Conservation (phyloP, 495 filamentous ascomycete species). For the Pyrenula aspistea region DNA sequence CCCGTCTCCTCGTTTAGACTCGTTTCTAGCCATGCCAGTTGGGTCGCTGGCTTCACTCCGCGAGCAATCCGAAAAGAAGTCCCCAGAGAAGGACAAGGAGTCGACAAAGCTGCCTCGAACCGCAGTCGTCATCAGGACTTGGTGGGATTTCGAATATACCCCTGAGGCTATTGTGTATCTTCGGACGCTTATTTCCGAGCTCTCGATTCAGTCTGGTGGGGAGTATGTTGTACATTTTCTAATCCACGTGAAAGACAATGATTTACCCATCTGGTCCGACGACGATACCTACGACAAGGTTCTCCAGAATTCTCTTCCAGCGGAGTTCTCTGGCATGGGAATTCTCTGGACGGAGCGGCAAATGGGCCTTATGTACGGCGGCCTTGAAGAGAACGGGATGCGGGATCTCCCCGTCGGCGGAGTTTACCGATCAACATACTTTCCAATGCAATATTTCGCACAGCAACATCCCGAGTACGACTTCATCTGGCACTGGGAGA, state of each 20-base stretch:
- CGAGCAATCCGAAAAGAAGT: constrained; percentile 1
- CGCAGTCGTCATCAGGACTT: constrained; percentile 50
- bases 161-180: constrained; percentile 39
- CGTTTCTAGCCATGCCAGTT: constrained; percentile 31
- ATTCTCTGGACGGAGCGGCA: constrained; percentile 87
- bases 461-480: constrained; percentile 88
- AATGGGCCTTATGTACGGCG: constrained; percentile 80
- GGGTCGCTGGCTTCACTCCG: constrained; percentile 11
- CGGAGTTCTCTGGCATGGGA: constrained; percentile 78
- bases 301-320: constrained; percentile 61
- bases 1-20: constrained; percentile 25
- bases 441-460: constrained; percentile 91
- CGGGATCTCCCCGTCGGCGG: constrained; percentile 74
- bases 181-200: constrained; percentile 49
- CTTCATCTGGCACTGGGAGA: constrained; percentile 97
- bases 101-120: constrained; percentile 37
- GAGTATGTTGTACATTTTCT: constrained; percentile 55
- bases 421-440: constrained; percentile 79
- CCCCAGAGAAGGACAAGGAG: constrained; percentile 3
- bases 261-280: constrained; percentile 54
- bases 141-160: constrained; percentile 46
- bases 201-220: constrained; percentile 48
- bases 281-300: constrained; percentile 48
- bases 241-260: constrained; percentile 53
- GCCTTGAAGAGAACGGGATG: constrained; percentile 59